These are phyloP conservation scores for Buddleja alternifolia DNA, from an alignment of 257 asterid species.

Conservation along the genomic window DNA sequence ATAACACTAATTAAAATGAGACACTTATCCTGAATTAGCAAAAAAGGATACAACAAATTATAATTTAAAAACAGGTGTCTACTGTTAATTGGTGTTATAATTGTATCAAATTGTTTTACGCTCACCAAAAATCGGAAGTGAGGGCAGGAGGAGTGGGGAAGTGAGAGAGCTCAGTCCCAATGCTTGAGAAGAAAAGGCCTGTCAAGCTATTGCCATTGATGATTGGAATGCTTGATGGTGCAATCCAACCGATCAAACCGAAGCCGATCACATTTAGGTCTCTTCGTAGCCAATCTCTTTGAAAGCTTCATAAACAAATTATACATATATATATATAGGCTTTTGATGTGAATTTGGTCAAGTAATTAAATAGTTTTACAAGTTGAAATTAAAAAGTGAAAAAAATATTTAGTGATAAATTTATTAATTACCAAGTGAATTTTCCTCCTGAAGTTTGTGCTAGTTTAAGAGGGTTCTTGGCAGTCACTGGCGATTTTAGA, in stretches of 20 bases:
- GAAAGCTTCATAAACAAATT: constrained; percentile 50
- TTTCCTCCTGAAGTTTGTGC: constrained; percentile 76
- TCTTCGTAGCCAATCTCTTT: constrained; percentile 81
- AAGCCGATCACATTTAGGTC: constrained; percentile 95
- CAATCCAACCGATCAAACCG: constrained; percentile 93
- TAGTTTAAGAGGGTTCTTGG: constrained; percentile 72
- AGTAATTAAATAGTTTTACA: background rate
- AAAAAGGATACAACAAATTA: too few relatives aligned
- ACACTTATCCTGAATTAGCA: too few relatives aligned
- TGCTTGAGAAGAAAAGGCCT: constrained; percentile 89
- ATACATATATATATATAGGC: background rate
- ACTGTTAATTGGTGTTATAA: too few relatives aligned
- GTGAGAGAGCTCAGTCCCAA: constrained; percentile 83
- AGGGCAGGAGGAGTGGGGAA: constrained; percentile 88
- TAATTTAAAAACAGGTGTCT: too few relatives aligned
- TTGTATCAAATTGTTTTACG: too few relatives aligned
- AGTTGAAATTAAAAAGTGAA: background rate
- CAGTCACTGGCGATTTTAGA: constrained; percentile 51
- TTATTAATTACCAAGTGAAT: constrained; percentile 60
- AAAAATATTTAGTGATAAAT: constrained; percentile 2
- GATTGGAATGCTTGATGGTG: constrained; percentile 84
- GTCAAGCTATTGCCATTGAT: constrained; percentile 84
- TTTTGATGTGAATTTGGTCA: background rate
- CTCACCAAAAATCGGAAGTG: constrained; percentile 77
- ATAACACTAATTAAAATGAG: too few relatives aligned